Evolutionary conservation across 345 rosid species (phyloP), one percentile per base, ranked within the genome.

Genomic region (Acer campestre): DNA sequence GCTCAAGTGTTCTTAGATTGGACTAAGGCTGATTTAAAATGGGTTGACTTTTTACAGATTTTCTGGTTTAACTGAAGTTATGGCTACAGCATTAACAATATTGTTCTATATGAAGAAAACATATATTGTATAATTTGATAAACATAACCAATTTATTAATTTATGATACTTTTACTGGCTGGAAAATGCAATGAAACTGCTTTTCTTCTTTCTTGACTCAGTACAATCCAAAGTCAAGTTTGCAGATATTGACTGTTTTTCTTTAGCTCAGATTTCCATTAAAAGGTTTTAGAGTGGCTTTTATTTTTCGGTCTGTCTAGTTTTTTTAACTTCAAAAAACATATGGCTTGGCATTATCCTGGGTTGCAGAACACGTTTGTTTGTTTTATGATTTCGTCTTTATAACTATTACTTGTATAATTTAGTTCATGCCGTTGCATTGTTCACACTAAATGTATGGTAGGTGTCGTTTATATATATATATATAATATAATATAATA

Each of bases 21-120:
- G 48, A 48, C 49, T 65, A 51, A 74, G 77, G 61, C 42, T 48
- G 77, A 42, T 63, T 27, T 46, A 27, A n/a, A 63, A 11, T 46
- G 22, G 51, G 61, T 61, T 14, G 22, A 14, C 16, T 46, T 48
- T 22, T 18, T 22, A 22, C 20, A 42, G 14, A 61, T 46, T 38
- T 67, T 74, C 11, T 27, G 18, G 16, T 73, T 48, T 29, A 27
- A 48, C 27, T 17, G 44, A 62, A 35, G 38, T 35, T 35, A 35
- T 35, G 44, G 59, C 44, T 61, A 25, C 17, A 44, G 9, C 59
- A 16, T 17, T 2, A 62, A 46, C n/a, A 17, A 46, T 17, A 38
- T 44, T 51, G 12, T 62, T 74, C 16, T 46, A 48, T 46, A 2
- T 74, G 61, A 20, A 51, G 17, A 70, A 55, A 9, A 55, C 9